These are phyloP conservation scores for Rhazya stricta DNA, from an alignment of 257 asterid genomes.

Conservation along the genomic window DNA sequence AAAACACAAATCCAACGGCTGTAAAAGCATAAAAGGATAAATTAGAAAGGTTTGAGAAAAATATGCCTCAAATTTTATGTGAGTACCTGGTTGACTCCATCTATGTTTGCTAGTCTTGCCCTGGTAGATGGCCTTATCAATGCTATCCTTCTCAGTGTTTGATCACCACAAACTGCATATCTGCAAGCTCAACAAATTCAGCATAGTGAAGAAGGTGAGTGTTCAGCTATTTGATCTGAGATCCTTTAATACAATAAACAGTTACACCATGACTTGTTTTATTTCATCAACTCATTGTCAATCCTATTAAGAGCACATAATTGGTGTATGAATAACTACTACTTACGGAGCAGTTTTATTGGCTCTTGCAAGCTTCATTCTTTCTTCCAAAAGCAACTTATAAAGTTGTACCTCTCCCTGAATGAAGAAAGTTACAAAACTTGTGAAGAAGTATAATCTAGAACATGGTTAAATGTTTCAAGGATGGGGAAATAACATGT, in stretches of 20 bases:
- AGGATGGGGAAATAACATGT: neutral
- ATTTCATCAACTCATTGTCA: neutral
- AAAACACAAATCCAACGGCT: neutral
- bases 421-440: conserved; percentile 20
- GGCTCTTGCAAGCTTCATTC: conserved; percentile 77
- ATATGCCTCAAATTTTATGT: neutral
- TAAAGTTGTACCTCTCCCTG: conserved; percentile 73
- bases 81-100: conserved; percentile 91
- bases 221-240: neutral
- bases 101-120: conserved; percentile 94
- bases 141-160: conserved; percentile 74
- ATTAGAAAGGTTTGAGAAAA: neutral
- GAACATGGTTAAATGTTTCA: neutral
- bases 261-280: neutral
- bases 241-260: neutral
- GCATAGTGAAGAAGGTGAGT: conserved; percentile 8
- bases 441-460: conserved; percentile 15
- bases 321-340: neutral
- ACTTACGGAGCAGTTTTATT: conserved; percentile 90
- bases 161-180: conserved; percentile 94
- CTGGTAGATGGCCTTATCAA: conserved; percentile 76
- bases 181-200: conserved; percentile 40
- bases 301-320: neutral
- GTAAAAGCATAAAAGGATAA: neutral
- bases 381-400: conserved; percentile 72